These are phyloP conservation scores for Combretum micranthum DNA, from an alignment of 345 rosid genomes.

Conservation along the genomic window DNA sequence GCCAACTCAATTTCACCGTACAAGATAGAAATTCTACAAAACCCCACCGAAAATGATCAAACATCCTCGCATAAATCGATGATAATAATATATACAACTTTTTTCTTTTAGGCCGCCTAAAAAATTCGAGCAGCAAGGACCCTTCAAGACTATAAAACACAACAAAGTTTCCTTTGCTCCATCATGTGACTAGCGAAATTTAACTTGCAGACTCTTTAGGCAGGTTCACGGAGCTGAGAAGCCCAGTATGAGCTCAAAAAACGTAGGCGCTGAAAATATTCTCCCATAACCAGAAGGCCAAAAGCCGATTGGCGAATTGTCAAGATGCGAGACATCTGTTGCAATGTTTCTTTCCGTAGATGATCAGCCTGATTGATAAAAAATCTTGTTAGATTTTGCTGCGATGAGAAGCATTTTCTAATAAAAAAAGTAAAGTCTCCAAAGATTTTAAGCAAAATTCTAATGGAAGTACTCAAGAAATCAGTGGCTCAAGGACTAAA, in stretches of 20 bases:
- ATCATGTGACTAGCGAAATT: not conserved
- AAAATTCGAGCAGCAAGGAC: conserved; percentile 32
- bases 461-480: too few species aligned
- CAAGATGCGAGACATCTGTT: conserved; percentile 67
- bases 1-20: too few species aligned
- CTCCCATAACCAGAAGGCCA: conserved; percentile 74
- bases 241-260: conserved; percentile 68
- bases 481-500: too few species aligned
- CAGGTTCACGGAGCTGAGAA: conserved; percentile 45
- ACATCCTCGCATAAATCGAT: conserved; percentile 13
- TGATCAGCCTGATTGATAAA: conserved; percentile 66
- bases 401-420: not conserved
- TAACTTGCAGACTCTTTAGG: conserved; percentile 13
- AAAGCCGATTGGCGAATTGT: conserved; percentile 77
- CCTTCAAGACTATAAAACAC: conserved; percentile 13
- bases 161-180: conserved; percentile 15
- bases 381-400: not conserved
- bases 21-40: not conserved
- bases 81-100: conserved; percentile 22
- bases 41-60: conserved; percentile 5
- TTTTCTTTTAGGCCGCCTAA: conserved; percentile 25
- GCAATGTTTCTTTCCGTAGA: conserved; percentile 73
- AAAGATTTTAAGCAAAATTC: too few species aligned
- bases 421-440: not conserved
- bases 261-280: conserved; percentile 72